Evolutionary conservation across 768 basidiomycete genomes (phyloP).

Genomic region (Boletus bicolor): DNA sequence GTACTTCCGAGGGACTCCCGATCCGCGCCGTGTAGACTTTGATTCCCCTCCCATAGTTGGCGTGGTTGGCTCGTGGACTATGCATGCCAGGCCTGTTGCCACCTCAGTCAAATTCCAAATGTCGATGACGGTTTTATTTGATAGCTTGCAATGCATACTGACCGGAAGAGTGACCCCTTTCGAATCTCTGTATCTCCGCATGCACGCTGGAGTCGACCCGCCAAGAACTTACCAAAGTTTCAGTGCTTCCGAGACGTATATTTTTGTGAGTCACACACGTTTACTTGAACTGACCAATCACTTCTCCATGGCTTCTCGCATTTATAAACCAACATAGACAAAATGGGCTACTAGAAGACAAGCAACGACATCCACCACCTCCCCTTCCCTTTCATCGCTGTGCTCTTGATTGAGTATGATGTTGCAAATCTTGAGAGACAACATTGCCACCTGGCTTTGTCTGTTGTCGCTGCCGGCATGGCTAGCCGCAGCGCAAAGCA

Average conservation of each 20-base stretch:
- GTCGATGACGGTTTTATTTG: background rate
- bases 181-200: background rate
- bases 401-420: background rate
- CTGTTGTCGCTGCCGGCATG: slow-evolving; percentile 2
- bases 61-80: background rate
- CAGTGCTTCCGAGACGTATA: background rate
- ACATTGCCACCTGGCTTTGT: slow-evolving; percentile 7
- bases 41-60: too few relatives aligned
- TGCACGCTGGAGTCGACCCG: background rate
- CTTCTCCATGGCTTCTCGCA: background rate
- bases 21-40: background rate
- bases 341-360: too few relatives aligned
- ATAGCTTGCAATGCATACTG: background rate
- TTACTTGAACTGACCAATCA: background rate
- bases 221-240: background rate
- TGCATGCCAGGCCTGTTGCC: background rate
- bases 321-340: background rate
- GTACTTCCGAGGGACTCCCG: background rate
- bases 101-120: background rate
- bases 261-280: background rate
- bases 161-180: background rate
- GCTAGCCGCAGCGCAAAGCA: slow-evolving; percentile 19
- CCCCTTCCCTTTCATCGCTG: background rate
- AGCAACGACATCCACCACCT: background rate
- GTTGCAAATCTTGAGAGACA: background rate